These are phyloP conservation scores for Trichoderma koningii DNA, from an alignment of 2,329 filamentous ascomycete genomes.

Conservation along the genomic window DNA sequence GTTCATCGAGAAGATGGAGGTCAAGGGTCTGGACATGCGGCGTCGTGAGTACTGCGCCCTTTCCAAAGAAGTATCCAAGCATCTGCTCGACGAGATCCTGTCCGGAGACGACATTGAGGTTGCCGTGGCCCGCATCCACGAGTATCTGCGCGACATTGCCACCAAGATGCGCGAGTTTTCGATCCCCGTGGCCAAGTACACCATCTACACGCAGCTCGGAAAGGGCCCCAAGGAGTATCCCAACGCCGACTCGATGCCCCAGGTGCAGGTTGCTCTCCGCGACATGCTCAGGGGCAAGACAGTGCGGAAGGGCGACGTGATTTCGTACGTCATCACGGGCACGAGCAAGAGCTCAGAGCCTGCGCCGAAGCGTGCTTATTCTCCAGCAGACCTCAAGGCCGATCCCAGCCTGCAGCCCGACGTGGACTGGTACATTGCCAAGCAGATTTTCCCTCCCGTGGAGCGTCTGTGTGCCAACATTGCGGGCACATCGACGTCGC, in stretches of 20 bases:
- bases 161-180: slow-evolving; percentile 80
- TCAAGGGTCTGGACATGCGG: slow-evolving; percentile 98
- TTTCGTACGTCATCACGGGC: slow-evolving; percentile 90
- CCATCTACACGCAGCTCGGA: slow-evolving; percentile 96
- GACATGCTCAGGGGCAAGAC: slow-evolving; percentile 84
- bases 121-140: slow-evolving; percentile 86
- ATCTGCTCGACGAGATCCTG: slow-evolving; percentile 89
- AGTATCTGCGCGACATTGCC: slow-evolving; percentile 84
- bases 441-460: slow-evolving; percentile 97
- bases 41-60: slow-evolving; percentile 94
- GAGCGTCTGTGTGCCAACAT: slow-evolving; percentile 98
- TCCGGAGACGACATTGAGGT: slow-evolving; percentile 90
- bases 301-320: slow-evolving; percentile 91
- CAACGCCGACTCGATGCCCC: slow-evolving; percentile 92
- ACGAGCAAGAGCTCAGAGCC: slow-evolving; percentile 66
- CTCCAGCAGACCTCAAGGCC: slow-evolving; percentile 77
- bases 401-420: slow-evolving; percentile 79
- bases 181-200: slow-evolving; percentile 83
- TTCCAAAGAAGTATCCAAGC: slow-evolving; percentile 90
- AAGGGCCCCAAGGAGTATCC: slow-evolving; percentile 93
- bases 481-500: slow-evolving; percentile 83
- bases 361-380: slow-evolving; percentile 85
- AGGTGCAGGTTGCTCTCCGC: slow-evolving; percentile 90
- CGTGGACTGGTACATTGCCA: slow-evolving; percentile 96
- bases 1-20: slow-evolving; percentile 90